These are phyloP conservation scores for Corynespora cassiicola DNA, from an alignment of 2,329 filamentous ascomycete species.

Conservation along the genomic window DNA sequence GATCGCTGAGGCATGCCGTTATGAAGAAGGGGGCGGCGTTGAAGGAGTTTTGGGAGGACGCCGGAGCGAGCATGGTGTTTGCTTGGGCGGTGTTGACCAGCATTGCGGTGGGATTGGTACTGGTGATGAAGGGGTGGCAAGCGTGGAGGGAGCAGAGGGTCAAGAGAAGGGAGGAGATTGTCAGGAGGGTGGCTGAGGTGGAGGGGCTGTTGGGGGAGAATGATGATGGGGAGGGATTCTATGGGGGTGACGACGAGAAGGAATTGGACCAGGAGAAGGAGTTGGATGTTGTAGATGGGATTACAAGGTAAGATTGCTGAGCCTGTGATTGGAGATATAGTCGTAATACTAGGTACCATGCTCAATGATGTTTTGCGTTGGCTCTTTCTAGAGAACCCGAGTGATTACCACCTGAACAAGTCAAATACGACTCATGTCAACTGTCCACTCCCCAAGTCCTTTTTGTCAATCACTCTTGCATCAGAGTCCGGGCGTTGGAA, in stretches of 20 bases:
- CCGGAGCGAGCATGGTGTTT: constrained; percentile 15
- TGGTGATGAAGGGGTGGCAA: constrained; percentile 2
- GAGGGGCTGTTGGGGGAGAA: constrained; percentile 17
- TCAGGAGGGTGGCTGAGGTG: constrained; percentile 8
- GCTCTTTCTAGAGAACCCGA: no score
- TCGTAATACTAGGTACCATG: no score
- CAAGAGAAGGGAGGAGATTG: no score
- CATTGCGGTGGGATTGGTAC: constrained; percentile 2
- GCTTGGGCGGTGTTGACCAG: constrained; percentile 13
- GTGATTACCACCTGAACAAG: no score
- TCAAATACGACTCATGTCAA: no score
- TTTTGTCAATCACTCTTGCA: no score
- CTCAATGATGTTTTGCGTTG: no score
- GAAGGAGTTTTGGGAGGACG: constrained; percentile 7
- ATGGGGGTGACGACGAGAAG: constrained; percentile 6
- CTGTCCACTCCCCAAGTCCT: no score
- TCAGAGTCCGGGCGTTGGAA: no score
- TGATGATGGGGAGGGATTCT: constrained; percentile 5
- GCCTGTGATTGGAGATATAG: no score
- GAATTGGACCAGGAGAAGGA: constrained; percentile 4
- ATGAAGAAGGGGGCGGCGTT: constrained; percentile 10
- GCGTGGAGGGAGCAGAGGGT: not conserved
- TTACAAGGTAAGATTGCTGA: no score
- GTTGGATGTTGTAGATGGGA: no score
- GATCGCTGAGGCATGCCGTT: constrained; percentile 20